phyloP scores from a whole-genome alignment of 129 eudicot genomes.

The Gnaphalium uliginosum region DNA sequence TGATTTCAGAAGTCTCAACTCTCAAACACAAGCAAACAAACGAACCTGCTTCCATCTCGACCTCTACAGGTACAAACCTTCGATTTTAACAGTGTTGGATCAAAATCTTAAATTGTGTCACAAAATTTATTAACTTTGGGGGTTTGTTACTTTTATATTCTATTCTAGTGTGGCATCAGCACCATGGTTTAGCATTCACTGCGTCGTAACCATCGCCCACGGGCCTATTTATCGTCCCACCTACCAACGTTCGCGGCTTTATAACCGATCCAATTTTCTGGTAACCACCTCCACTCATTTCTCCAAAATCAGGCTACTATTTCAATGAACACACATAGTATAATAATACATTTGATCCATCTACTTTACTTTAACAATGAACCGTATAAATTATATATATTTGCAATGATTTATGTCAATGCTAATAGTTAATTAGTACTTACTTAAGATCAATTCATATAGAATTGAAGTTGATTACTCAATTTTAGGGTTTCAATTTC shows the following conservation, averaged over 20 bases:
- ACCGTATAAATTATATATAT: background rate
- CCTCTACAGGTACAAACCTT: background rate
- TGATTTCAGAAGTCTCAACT: background rate
- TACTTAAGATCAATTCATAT: background rate
- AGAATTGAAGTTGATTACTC: background rate
- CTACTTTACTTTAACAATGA: background rate
- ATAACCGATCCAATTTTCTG: conserved; percentile 28
- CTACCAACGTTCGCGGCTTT: conserved; percentile 26
- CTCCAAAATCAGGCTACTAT: background rate
- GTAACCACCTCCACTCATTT: conserved; percentile 14
- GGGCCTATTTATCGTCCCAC: conserved; percentile 21
- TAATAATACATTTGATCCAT: background rate
- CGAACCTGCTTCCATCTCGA: background rate
- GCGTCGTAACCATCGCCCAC: background rate
- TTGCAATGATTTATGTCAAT: background rate
- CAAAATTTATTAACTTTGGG: too few species aligned
- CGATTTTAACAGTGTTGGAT: too few species aligned
- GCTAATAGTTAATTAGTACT: background rate
- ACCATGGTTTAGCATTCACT: background rate
- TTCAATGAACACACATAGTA: background rate
- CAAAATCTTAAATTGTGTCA: background rate
- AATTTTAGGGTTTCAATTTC: background rate
- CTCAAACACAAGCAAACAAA: background rate
- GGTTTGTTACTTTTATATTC: too few species aligned
- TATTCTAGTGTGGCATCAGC: background rate